Base-by-base conservation (phyloP, 306 rosid genomes). In the Rosa multiflora region DNA sequence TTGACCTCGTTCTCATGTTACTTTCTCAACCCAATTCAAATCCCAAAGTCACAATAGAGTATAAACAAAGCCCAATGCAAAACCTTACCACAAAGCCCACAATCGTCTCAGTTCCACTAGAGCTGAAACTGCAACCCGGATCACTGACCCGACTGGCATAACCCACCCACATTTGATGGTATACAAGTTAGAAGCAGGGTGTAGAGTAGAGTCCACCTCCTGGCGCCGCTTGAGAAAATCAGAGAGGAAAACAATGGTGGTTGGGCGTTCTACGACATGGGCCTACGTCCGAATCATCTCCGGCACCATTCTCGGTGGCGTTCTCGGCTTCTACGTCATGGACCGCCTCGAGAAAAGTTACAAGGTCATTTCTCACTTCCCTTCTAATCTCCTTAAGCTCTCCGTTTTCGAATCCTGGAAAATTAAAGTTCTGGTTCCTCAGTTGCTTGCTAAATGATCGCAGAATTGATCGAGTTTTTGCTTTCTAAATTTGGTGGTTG, bases 251-350 rank as follows among this genome's bases (percentile, higher is more conserved):
- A 51, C 7, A 15, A 56, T 42, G 55, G 53, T 84, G 90, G 79
- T 35, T 1, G 85, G 81, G 39, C 72, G 80, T 67, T 86, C 96
- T 20, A 87, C 84, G 70, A 83, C 71, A 75, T 93, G 97, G 98
- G 97, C 83, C n/a, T 93, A 88, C 67, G 63, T 88, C 72, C 83
- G 97, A 80, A 91, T 93, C 86, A 88, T 91, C 72, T 20, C 83
- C 62, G 98, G 98, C 21, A 91, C 94, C 35, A 85, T 91, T 70
- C 8, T 87, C 10, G 97, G 94, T 63, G 94, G 94, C 74, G 78
- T 83, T 69, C 91, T 94, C 71, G 97, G 97, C 78, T 94, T 94
- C 92, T 94, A 94, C 58, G 93, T 87, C 72, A 94, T 92, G 97
- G 95, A 92, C 77, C 92, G 89, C 52, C 9, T 86, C 35, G 98